A percentile compares a stretch with the other conserved stretches of the same genome.
Evolutionary conservation across 305 asterid genomes (phyloP).

Genomic region (Fraxinus albicans): DNA sequence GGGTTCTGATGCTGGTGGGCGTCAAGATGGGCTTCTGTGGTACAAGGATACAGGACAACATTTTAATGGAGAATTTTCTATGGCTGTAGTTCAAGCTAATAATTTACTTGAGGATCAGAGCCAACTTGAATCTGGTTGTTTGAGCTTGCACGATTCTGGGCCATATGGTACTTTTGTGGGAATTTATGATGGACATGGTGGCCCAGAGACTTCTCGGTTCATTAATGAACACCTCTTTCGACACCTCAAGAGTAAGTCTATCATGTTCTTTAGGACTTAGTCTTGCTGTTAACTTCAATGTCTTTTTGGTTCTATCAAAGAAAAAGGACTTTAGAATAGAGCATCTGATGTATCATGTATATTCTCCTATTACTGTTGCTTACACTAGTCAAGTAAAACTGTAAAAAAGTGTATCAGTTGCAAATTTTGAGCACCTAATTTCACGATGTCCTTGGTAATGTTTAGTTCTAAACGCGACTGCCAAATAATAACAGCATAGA

Average conservation of each 20-base stretch:
- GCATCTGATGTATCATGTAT: not conserved
- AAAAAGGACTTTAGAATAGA: constrained; percentile 11
- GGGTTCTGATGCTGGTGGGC: constrained; percentile 66
- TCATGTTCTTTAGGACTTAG: not conserved
- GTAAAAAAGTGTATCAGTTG: not conserved
- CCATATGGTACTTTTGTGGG: constrained; percentile 92
- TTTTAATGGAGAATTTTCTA: constrained; percentile 82
- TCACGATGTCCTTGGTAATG: not conserved
- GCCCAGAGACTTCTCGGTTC: constrained; percentile 84
- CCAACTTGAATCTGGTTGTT: constrained; percentile 81
- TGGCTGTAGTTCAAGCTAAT: constrained; percentile 98
- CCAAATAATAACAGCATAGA: not conserved
- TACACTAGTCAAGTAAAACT: constrained; percentile 3
- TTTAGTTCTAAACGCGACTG: not conserved
- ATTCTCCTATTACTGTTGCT: not conserved
- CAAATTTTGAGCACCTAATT: constrained; percentile 7
- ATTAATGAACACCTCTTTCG: constrained; percentile 72
- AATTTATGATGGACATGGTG: constrained; percentile 90
- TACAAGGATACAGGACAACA: constrained; percentile 89
- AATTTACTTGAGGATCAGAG: constrained; percentile 93
- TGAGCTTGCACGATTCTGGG: constrained; percentile 70
- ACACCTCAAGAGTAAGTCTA: constrained; percentile 77
- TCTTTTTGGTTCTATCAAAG: constrained; percentile 4
- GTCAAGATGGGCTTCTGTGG: constrained; percentile 91
- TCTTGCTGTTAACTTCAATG: not conserved